A percentile compares a stretch with the other conserved stretches of the same genome.
phyloP scores from a whole-genome alignment of 208 protist genomes.

The Porcisia deanei region DNA sequence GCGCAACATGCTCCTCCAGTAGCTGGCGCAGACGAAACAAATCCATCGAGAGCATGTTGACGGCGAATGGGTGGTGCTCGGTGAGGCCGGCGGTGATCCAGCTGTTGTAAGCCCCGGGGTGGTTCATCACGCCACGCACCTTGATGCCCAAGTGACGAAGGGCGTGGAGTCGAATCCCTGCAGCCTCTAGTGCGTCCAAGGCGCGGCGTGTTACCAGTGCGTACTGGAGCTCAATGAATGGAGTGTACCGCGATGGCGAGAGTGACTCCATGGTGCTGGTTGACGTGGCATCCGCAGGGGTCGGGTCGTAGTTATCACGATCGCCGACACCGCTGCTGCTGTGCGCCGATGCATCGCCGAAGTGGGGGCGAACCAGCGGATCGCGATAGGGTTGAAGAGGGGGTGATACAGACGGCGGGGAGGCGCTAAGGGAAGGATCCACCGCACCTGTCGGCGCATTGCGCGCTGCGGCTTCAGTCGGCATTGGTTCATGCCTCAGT shows the following conservation, averaged over 20 bases:
- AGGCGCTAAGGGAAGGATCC: neutral
- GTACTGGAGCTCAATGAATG: conserved; percentile 73
- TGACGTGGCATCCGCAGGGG: neutral
- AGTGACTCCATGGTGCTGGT: neutral
- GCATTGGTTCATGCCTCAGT: conserved; percentile 17
- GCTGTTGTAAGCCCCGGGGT: conserved; percentile 85
- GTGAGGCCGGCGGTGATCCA: conserved; percentile 77
- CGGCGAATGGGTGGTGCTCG: conserved; percentile 84
- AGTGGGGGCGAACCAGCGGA: conserved; percentile 27
- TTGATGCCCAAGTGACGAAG: conserved; percentile 55
- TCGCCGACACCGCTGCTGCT: conserved; percentile 1
- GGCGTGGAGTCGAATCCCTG: conserved; percentile 54
- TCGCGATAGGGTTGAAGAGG: conserved; percentile 13
- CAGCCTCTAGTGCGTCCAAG: conserved; percentile 68
- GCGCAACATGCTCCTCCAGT: conserved; percentile 58
- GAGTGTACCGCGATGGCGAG: conserved; percentile 19
- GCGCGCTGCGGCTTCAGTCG: conserved; percentile 3
- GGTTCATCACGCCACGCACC: conserved; percentile 82
- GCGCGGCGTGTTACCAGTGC: conserved; percentile 80
- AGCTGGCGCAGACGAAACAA: conserved; percentile 56
- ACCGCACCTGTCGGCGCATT: neutral
- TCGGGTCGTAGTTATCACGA: neutral
- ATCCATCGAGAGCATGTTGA: conserved; percentile 84
- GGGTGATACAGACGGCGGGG: neutral
- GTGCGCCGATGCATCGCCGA: conserved; percentile 5